A percentile compares a stretch with the other conserved stretches of the same genome.
Conservation (phyloP, 768 basidiomycete species). For the Lentinula sp. region DNA sequence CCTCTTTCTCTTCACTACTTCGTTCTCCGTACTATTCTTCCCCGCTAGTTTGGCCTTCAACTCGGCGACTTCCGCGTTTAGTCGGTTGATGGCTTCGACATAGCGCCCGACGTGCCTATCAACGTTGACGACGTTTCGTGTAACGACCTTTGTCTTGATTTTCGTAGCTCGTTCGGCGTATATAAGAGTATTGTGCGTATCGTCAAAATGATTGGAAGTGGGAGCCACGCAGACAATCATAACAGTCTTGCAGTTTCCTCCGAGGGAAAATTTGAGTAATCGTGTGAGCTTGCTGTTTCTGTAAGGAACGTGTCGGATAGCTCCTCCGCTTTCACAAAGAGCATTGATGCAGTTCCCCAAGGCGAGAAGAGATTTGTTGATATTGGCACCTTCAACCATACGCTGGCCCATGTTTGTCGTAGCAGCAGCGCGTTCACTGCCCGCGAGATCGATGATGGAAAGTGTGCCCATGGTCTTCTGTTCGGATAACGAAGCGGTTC, state of each 20-base stretch:
- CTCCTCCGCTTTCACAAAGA: slow-evolving; percentile 89
- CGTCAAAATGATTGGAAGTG: slow-evolving; percentile 93
- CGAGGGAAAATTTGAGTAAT: slow-evolving; percentile 93
- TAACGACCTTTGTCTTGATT: slow-evolving; percentile 97
- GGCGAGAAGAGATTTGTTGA: slow-evolving; percentile 97
- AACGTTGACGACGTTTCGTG: slow-evolving; percentile 91
- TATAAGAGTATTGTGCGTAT: slow-evolving; percentile 96
- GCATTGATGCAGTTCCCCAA: slow-evolving; percentile 99
- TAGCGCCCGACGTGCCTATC: slow-evolving; percentile 94
- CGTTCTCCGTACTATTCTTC: slow-evolving; percentile 56
- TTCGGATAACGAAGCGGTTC: slow-evolving; percentile 81
- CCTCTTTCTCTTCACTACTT: slow-evolving; percentile 59
- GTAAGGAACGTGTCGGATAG: slow-evolving; percentile 88
- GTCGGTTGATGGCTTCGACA: slow-evolving; percentile 87
- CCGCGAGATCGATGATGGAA: slow-evolving; percentile 97
- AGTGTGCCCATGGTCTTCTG: slow-evolving; percentile 83
- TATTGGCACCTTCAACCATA: slow-evolving; percentile 98
- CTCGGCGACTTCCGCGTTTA: slow-evolving; percentile 77
- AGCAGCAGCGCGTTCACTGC: slow-evolving; percentile 93
- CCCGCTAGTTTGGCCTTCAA: slow-evolving; percentile 83
- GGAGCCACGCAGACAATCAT: slow-evolving; percentile 99
- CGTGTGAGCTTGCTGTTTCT: slow-evolving; percentile 98
- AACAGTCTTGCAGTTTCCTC: slow-evolving; percentile 98
- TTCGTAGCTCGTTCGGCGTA: slow-evolving; percentile 98
- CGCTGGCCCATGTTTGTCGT: slow-evolving; percentile 97